Conservation (phyloP, 2,329 filamentous ascomycete species). For the Phaeosphaeriaceae sp. region DNA sequence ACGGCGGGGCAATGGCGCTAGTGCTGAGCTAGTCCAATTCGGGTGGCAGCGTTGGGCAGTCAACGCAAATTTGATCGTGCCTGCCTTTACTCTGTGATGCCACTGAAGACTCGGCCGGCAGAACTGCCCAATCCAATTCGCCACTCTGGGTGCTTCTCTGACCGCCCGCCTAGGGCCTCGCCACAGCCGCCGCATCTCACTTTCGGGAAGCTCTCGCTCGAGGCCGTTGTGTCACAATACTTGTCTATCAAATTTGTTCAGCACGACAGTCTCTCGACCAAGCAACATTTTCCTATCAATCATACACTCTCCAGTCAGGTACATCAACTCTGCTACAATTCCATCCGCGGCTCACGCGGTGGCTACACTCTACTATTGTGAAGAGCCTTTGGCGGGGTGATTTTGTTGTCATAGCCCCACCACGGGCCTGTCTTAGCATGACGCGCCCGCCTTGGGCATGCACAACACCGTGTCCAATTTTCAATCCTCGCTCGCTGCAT, state of each 20-base stretch:
- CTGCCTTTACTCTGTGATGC: not conserved
- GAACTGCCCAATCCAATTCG: not conserved
- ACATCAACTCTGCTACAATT: not conserved
- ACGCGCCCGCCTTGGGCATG: constrained; percentile 13
- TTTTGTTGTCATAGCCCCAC: constrained; percentile 23
- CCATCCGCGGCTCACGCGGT: not conserved
- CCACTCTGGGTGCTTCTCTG: not conserved
- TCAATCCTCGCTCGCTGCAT: constrained; percentile 9
- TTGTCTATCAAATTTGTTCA: no score
- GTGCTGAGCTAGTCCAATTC: constrained; percentile 17
- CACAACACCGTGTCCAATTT: constrained; percentile 23
- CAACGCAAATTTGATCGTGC: not conserved
- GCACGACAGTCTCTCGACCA: not conserved
- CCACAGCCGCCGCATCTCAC: constrained; percentile 26
- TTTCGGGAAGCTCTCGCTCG: not conserved
- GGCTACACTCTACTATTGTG: constrained; percentile 8
- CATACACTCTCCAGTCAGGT: not conserved
- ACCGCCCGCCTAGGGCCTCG: constrained; percentile 1
- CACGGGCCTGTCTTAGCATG: constrained; percentile 9
- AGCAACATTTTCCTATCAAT: not conserved
- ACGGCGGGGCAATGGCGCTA: constrained; percentile 10
- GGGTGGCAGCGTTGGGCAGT: not conserved
- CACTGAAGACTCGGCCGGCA: not conserved
- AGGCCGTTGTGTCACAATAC: not conserved
- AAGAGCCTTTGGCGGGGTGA: constrained; percentile 22